These are phyloP conservation scores for Pythium guiyangense DNA, from an alignment of 352 stramenopile genomes.

Conservation along the genomic window DNA sequence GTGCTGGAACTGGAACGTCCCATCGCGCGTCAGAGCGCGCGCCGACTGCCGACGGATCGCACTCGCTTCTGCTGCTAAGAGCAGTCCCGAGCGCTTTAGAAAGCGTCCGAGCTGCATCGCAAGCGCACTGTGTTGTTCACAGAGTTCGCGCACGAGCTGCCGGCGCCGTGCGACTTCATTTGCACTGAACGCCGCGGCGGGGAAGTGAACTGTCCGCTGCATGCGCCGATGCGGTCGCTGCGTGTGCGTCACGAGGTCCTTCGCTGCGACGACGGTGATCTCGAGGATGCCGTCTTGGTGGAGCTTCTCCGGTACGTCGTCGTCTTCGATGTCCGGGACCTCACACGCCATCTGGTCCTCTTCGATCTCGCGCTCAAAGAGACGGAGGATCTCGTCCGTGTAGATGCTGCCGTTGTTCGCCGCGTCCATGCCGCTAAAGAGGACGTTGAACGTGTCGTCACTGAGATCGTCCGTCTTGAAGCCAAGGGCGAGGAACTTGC, in stretches of 20 bases:
- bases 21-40: neutral
- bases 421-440: constrained; percentile 54
- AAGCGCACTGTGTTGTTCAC: constrained; percentile 33
- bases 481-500: constrained; percentile 54
- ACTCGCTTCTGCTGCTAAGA: neutral
- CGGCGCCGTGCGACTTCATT: constrained; percentile 23
- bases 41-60: neutral
- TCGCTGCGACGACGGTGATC: constrained; percentile 51
- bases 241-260: constrained; percentile 38
- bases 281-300: constrained; percentile 68
- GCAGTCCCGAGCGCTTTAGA: constrained; percentile 4
- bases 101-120: constrained; percentile 26
- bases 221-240: constrained; percentile 14
- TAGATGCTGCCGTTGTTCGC: constrained; percentile 33
- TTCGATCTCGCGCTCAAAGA: constrained; percentile 69
- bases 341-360: constrained; percentile 73
- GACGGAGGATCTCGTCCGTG: constrained; percentile 41
- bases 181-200: constrained; percentile 24
- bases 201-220: constrained; percentile 31
- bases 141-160: constrained; percentile 26
- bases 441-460: constrained; percentile 62
- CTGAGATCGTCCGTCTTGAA: constrained; percentile 67
- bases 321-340: constrained; percentile 70
- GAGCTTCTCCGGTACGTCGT: constrained; percentile 57
- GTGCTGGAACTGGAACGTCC: constrained; percentile 6